Conservation (phyloP, 108 stramenopile species). For the Cyclostephanos tholiformis region DNA sequence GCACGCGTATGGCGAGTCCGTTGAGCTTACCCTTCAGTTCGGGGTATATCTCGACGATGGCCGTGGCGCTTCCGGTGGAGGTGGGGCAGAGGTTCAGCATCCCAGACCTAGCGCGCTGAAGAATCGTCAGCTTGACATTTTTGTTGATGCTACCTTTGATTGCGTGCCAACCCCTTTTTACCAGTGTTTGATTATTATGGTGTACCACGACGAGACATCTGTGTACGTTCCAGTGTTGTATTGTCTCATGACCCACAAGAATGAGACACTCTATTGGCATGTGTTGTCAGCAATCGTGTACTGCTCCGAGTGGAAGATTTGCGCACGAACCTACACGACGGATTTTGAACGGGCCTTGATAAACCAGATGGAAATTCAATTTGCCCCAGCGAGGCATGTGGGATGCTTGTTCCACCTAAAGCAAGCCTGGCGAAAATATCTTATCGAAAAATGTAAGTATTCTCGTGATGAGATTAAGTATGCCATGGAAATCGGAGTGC, state of each 20-base stretch:
- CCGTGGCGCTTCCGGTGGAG: slow-evolving; percentile 91
- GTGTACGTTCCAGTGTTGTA: slow-evolving; percentile 16
- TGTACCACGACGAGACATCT: background rate
- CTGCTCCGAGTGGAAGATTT: background rate
- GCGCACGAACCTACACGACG: background rate
- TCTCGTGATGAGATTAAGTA: too few relatives aligned
- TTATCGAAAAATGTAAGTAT: too few relatives aligned
- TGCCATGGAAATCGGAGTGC: too few relatives aligned
- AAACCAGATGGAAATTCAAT: background rate
- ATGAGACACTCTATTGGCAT: background rate
- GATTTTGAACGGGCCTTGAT: slow-evolving; percentile 7
- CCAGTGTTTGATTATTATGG: slow-evolving; percentile 20
- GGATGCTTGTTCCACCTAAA: slow-evolving; percentile 3
- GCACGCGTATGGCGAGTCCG: slow-evolving; percentile 92
- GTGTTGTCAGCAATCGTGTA: background rate
- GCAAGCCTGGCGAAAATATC: slow-evolving; percentile 12
- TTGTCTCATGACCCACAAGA: slow-evolving; percentile 15
- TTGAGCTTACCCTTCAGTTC: slow-evolving; percentile 95
- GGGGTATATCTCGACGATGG: slow-evolving; percentile 94
- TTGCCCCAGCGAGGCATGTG: background rate
- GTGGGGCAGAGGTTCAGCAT: slow-evolving; percentile 94
- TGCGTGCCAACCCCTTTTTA: background rate
- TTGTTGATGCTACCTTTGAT: slow-evolving; percentile 17
- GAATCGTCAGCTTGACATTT: slow-evolving; percentile 14
- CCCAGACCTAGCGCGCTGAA: slow-evolving; percentile 89